Base-by-base conservation (phyloP, 2,329 filamentous ascomycete species). In the Venturia effusa region DNA sequence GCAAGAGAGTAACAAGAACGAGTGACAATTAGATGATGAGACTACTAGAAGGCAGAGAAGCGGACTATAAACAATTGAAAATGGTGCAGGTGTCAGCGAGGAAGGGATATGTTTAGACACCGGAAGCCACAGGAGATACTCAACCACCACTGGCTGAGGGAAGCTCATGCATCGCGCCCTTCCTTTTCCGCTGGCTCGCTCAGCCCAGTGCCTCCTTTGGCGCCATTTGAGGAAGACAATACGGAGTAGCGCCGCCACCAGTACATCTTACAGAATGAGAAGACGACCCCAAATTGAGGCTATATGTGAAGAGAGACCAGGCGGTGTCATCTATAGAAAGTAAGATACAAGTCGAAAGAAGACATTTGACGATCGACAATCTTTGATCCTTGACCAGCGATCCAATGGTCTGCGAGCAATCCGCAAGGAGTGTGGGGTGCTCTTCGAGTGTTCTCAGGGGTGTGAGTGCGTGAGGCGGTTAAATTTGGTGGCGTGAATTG, bases 111-210 rank as follows among this genome's bases (percentile, higher is more conserved):
- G 37, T 41, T 61, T 40, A 40, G 37, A 45, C 59, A 61, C 11
- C 7, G 17, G 27, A 37, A 61, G 59, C 59, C 59, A 61, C 59
- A 61, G 59, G 41, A 61, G 59, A 61, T 2, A 45, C 34, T 40
- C 17, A 24, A 27, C 22, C 34, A 61, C 51, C 30, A 34, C 51
- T 61, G 59, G 59, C 57, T 37, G 55, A 22, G 24, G 32, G 13
- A 24, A n/a, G 24, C 37, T 45, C 37, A 61, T 41, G n/a, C 37
- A 61, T 41, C 41, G 59, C 34, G 41, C 41, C 37, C 41, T 61
- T 61, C n/a, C 37, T 41, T 61, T 61, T 61, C 27, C 37, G 59
- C 41, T 61, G 27, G 34, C 34, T 61, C 37, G 34, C 41, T 61
- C 41, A 61, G 59, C 37, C 59, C 41, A 61, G 24, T 30, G 41